Percentiles rank a stretch among this genome's conserved stretches.
Conservation (phyloP, 805 yeast genomes). For the Hemisphaericaspora nanyangensis region DNA sequence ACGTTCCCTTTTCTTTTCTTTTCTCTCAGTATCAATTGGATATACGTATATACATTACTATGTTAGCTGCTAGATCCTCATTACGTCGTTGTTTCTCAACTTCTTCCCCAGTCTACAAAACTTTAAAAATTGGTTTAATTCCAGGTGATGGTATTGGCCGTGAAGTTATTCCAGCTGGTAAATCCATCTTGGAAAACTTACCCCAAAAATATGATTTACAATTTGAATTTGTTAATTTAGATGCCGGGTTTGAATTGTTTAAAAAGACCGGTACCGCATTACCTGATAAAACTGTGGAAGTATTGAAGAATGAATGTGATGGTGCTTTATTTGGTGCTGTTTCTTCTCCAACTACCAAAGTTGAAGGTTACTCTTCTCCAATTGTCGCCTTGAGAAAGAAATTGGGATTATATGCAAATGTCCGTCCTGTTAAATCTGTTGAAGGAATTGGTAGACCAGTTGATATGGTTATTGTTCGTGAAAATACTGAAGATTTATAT, state of each 20-base stretch:
- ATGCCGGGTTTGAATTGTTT: slow-evolving; percentile 94
- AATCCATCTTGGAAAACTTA: slow-evolving; percentile 76
- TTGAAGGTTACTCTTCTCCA: slow-evolving; percentile 96
- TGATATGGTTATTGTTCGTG: slow-evolving; percentile 97
- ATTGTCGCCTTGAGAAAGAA: slow-evolving; percentile 97
- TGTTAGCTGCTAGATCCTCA: slow-evolving; percentile 19
- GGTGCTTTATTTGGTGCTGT: slow-evolving; percentile 99
- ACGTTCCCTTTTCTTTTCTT: too few relatives aligned
- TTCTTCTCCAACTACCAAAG: slow-evolving; percentile 89
- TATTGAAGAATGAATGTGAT: slow-evolving; percentile 77
- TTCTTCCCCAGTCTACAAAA: slow-evolving; percentile 26
- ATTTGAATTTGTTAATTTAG: slow-evolving; percentile 82
- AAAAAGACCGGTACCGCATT: slow-evolving; percentile 93
- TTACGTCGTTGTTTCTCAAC: slow-evolving; percentile 31
- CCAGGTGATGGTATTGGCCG: slow-evolving; percentile 99
- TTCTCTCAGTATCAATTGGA: too few relatives aligned
- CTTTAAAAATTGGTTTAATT: slow-evolving; percentile 59
- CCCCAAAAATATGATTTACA: slow-evolving; percentile 71
- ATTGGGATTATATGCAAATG: slow-evolving; percentile 92
- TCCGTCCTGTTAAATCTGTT: slow-evolving; percentile 95
- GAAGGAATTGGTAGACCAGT: slow-evolving; percentile 83
- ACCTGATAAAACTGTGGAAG: slow-evolving; percentile 85
- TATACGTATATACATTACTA: too few relatives aligned
- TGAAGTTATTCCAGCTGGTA: slow-evolving; percentile 97
- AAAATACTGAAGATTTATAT: slow-evolving; percentile 96